These are phyloP conservation scores for Platanthera guangdongensis DNA, from an alignment of 106 monocot genomes.

Conservation along the genomic window DNA sequence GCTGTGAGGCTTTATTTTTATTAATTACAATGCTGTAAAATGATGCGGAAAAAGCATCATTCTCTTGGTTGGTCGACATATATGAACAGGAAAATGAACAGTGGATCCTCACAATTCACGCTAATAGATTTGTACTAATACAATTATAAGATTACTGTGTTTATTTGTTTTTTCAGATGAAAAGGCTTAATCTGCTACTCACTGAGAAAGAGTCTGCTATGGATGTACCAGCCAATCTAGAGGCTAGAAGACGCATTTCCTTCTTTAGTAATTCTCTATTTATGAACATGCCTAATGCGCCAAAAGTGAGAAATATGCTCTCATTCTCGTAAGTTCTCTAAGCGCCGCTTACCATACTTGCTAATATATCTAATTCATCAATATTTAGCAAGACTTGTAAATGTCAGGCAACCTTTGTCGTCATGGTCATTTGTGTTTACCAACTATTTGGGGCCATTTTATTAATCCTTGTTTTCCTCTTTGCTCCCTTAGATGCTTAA, in stretches of 20 bases:
- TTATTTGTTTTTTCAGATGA: slow-evolving; percentile 30
- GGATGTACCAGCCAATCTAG: slow-evolving; percentile 80
- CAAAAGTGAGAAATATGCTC: slow-evolving; percentile 90
- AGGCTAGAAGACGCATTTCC: slow-evolving; percentile 62
- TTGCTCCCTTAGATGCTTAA: no score
- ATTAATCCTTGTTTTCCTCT: no score
- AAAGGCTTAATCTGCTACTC: slow-evolving; percentile 55
- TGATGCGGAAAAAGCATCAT: no score
- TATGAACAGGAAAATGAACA: no score
- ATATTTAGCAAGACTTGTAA: not conserved
- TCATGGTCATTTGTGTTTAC: no score
- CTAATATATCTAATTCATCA: not conserved
- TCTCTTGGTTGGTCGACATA: no score
- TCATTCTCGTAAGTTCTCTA: slow-evolving; percentile 79
- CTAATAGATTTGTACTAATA: not conserved
- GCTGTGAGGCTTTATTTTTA: no score
- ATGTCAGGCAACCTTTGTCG: not conserved
- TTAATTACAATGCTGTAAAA: no score
- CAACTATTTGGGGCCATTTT: no score
- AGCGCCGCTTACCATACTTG: not conserved
- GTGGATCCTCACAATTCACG: no score
- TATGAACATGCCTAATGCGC: slow-evolving; percentile 89
- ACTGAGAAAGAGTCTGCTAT: slow-evolving; percentile 81
- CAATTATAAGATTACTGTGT: not conserved
- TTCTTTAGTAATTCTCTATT: slow-evolving; percentile 79